phyloP scores from a whole-genome alignment of 257 asterid genomes.

The Cynanchum wilfordii region DNA sequence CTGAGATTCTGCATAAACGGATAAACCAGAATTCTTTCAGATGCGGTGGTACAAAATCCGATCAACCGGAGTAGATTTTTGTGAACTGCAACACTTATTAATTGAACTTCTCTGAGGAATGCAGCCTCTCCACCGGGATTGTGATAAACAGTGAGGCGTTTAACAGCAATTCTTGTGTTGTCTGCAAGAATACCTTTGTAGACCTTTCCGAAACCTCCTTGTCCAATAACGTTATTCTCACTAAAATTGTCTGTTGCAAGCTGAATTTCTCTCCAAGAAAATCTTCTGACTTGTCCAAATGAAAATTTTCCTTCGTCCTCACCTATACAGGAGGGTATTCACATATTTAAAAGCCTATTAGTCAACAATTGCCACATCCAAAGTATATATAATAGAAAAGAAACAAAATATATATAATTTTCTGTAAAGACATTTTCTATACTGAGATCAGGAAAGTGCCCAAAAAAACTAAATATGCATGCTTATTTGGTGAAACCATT shows the following conservation, averaged over 20 bases:
- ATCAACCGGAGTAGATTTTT: constrained; percentile 70
- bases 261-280: constrained; percentile 77
- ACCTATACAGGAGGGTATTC: constrained; percentile 30
- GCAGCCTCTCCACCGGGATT: constrained; percentile 95
- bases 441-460: not conserved
- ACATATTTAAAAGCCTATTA: not conserved
- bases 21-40: constrained; percentile 79
- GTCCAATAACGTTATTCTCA: constrained; percentile 67
- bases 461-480: not conserved
- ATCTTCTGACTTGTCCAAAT: constrained; percentile 67
- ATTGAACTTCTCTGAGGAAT: constrained; percentile 64
- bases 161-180: constrained; percentile 63
- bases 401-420: not conserved
- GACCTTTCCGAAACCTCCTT: constrained; percentile 91
- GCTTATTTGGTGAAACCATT: not conserved
- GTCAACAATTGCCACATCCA: not conserved
- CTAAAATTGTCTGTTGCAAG: constrained; percentile 67
- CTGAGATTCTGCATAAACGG: constrained; percentile 91
- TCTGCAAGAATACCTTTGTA: constrained; percentile 63
- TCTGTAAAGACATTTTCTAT: not conserved
- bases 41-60: constrained; percentile 70
- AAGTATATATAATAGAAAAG: not conserved
- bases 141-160: constrained; percentile 65
- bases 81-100: constrained; percentile 86
- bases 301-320: constrained; percentile 66